These are phyloP conservation scores for barrel medic (Medicago truncatula) DNA, from an alignment of 306 rosid species.

Conservation along the genomic window MtrunA17r5.0-ANR NC_053049.1:10902001-10902500, in stretches of 20 bases:
- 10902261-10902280: slow-evolving; percentile 28
- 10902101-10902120: slow-evolving; percentile 28
- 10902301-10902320: slow-evolving; percentile 28
- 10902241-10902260: slow-evolving; percentile 25
- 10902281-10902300: slow-evolving; percentile 32
- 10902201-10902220: slow-evolving; percentile 14
- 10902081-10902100: slow-evolving; percentile 12
- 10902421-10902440: slow-evolving; percentile 40
- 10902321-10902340: not conserved
- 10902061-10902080: slow-evolving; percentile 21
- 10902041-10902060: slow-evolving; percentile 37
- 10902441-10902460: slow-evolving; percentile 23
- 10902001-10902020: not conserved
- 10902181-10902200: slow-evolving; percentile 33
- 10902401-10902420: slow-evolving; percentile 38
- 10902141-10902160: slow-evolving; percentile 20
- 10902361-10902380: slow-evolving; percentile 16
- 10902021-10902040: slow-evolving; percentile 22
- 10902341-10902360: slow-evolving; percentile 26
- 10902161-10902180: slow-evolving; percentile 26
- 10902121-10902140: slow-evolving; percentile 11
- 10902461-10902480: slow-evolving; percentile 17
- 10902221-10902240: slow-evolving; percentile 39
- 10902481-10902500: slow-evolving; percentile 35
- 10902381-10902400: slow-evolving; percentile 13